Conservation (phyloP, 2,329 filamentous ascomycete genomes). For the Gremmenia infestans region DNA sequence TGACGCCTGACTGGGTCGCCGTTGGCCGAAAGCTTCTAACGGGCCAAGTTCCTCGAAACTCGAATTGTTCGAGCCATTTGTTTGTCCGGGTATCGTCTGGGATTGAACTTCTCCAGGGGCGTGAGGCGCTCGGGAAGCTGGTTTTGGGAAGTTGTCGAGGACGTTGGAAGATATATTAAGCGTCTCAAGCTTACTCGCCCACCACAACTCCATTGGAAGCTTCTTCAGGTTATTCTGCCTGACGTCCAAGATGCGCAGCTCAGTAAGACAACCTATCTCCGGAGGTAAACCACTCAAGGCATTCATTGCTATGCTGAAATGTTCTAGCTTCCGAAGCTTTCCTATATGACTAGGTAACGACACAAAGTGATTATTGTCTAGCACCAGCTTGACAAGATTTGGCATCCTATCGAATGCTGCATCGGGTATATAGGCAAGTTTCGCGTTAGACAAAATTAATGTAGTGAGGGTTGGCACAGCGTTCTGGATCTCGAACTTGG, state of each 20-base stretch:
- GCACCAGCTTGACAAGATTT: slow-evolving; percentile 78
- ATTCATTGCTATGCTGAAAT: slow-evolving; percentile 93
- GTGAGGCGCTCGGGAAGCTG: slow-evolving; percentile 64
- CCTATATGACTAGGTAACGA: slow-evolving; percentile 83
- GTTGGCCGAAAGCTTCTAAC: slow-evolving; percentile 55
- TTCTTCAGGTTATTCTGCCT: slow-evolving; percentile 89
- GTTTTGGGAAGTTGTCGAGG: slow-evolving; percentile 84
- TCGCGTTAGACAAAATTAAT: slow-evolving; percentile 85
- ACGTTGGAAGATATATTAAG: slow-evolving; percentile 96
- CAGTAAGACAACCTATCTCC: slow-evolving; percentile 81
- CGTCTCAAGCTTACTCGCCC: slow-evolving; percentile 82
- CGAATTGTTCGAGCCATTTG: slow-evolving; percentile 44
- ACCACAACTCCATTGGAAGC: slow-evolving; percentile 93
- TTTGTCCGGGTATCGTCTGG: slow-evolving; percentile 6
- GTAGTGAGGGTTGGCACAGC: slow-evolving; percentile 77
- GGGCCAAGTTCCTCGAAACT: slow-evolving; percentile 75
- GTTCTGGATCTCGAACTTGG: slow-evolving; percentile 78
- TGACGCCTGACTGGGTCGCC: slow-evolving; percentile 82
- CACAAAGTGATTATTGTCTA: slow-evolving; percentile 95
- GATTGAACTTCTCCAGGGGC: slow-evolving; percentile 45
- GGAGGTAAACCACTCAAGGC: slow-evolving; percentile 76
- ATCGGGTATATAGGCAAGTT: slow-evolving; percentile 82
- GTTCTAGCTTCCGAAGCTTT: slow-evolving; percentile 74
- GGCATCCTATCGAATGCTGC: slow-evolving; percentile 82
- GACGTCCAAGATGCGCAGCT: slow-evolving; percentile 81